These are phyloP conservation scores for Vaccinium darrowii DNA, from an alignment of 148 eudicot species.

Conservation along the genomic window DNA sequence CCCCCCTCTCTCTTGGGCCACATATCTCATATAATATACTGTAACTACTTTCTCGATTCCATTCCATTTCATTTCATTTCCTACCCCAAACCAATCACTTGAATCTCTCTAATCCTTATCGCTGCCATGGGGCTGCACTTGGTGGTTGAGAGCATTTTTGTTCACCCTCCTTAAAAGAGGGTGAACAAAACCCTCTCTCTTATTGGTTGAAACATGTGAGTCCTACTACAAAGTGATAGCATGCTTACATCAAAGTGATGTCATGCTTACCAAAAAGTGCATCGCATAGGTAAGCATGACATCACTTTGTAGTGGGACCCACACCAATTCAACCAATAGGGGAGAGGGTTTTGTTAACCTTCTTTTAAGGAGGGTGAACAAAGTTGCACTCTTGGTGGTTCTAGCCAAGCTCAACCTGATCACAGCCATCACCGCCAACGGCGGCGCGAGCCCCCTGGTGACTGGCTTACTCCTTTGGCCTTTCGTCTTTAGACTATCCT, in stretches of 20 bases:
- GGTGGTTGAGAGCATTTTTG: too few relatives aligned
- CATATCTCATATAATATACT: not conserved
- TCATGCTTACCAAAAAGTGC: too few relatives aligned
- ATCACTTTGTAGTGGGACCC: too few relatives aligned
- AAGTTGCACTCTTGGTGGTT: conserved; percentile 28
- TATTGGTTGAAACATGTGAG: too few relatives aligned
- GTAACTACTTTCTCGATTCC: not conserved
- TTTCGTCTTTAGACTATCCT: conserved; percentile 24
- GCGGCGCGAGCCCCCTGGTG: conserved; percentile 22
- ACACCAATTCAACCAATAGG: too few relatives aligned
- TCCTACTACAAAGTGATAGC: too few relatives aligned
- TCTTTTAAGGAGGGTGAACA: too few relatives aligned
- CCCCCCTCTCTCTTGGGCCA: not conserved
- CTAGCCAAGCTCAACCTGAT: conserved; percentile 40
- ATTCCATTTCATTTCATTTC: not conserved
- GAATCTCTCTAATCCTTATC: not conserved
- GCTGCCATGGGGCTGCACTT: conserved; percentile 31
- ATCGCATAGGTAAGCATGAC: too few relatives aligned
- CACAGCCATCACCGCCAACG: conserved; percentile 15
- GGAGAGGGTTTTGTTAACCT: too few relatives aligned
- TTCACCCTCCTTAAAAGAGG: too few relatives aligned
- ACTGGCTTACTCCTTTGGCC: conserved; percentile 32
- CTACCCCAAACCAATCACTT: not conserved
- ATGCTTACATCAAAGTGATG: too few relatives aligned
- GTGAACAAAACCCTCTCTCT: too few relatives aligned